Evolutionary conservation across 2,329 filamentous ascomycete species (phyloP).

Genomic region (Sporothrix euskadiensis): DNA sequence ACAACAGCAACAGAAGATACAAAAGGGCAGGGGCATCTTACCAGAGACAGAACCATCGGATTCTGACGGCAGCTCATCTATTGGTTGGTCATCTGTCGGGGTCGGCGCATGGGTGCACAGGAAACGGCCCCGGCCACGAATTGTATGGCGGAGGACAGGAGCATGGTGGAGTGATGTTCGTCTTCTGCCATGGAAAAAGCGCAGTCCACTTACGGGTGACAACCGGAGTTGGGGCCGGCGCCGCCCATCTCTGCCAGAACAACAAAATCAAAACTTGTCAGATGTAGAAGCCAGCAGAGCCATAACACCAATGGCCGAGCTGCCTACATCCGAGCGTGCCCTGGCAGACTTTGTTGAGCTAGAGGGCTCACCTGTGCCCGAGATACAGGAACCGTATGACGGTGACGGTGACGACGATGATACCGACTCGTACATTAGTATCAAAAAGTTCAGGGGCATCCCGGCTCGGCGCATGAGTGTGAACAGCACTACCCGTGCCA

Average conservation of each 20-base stretch:
- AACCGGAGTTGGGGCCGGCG: background rate
- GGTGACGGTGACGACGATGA: background rate
- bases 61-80: background rate
- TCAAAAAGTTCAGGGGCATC: slow-evolving; percentile 22
- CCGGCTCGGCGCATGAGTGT: background rate
- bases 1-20: background rate
- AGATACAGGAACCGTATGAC: background rate
- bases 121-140: background rate
- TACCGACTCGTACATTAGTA: slow-evolving; percentile 4
- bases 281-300: background rate
- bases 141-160: background rate
- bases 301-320: slow-evolving; percentile 6
- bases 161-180: background rate
- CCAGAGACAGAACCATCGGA: background rate
- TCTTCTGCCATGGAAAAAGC: background rate
- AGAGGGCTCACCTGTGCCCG: background rate
- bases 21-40: background rate
- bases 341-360: slow-evolving; percentile 11
- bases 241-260: background rate
- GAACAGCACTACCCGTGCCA: background rate
- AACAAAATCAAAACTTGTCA: background rate
- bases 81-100: slow-evolving; percentile 21
- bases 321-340: background rate
- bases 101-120: slow-evolving; percentile 25
- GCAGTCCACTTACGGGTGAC: slow-evolving; percentile 5